Percentiles rank a stretch among this genome's conserved stretches.
These are phyloP conservation scores for Dactylellina leptospora DNA, from an alignment of 2,329 filamentous ascomycete genomes.

Conservation along the genomic window DNA sequence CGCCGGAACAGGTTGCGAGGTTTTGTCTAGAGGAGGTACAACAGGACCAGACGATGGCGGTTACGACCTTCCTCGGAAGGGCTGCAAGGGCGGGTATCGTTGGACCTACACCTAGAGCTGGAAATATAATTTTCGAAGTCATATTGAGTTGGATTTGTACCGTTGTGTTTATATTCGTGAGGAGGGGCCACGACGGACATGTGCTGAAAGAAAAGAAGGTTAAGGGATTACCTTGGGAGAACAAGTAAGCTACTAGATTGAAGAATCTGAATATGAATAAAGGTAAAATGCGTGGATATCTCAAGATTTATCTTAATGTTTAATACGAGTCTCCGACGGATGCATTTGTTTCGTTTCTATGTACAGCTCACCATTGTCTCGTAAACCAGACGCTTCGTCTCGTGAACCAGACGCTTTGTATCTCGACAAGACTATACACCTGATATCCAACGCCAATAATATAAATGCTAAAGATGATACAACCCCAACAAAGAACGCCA, in stretches of 20 bases:
- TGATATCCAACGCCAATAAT: constrained; percentile 35
- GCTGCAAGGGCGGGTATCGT: constrained; percentile 73
- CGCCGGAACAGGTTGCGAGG: constrained; percentile 70
- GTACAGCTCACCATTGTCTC: too few relatives aligned
- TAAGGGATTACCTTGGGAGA: constrained; percentile 62
- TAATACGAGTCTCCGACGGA: constrained; percentile 7
- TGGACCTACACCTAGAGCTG: constrained; percentile 68
- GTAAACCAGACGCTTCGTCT: not conserved
- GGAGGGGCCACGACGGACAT: constrained; percentile 68
- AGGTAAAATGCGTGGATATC: not conserved
- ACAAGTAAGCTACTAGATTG: not conserved
- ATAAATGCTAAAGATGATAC: not conserved
- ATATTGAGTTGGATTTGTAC: constrained; percentile 66
- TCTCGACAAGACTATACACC: too few relatives aligned
- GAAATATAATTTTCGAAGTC: constrained; percentile 66
- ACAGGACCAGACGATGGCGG: constrained; percentile 79
- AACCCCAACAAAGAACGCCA: too few relatives aligned
- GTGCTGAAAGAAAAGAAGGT: constrained; percentile 68
- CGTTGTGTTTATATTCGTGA: constrained; percentile 69
- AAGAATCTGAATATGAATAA: not conserved
- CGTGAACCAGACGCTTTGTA: constrained; percentile 1
- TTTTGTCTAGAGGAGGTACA: constrained; percentile 78
- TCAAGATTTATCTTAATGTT: constrained; percentile 1
- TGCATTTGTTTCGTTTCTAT: too few relatives aligned
- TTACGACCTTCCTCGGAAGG: constrained; percentile 75